Evolutionary conservation across 257 asterid species (phyloP), one percentile per base, ranked within the genome.

Genomic region (Lavandula angustifolia): DNA sequence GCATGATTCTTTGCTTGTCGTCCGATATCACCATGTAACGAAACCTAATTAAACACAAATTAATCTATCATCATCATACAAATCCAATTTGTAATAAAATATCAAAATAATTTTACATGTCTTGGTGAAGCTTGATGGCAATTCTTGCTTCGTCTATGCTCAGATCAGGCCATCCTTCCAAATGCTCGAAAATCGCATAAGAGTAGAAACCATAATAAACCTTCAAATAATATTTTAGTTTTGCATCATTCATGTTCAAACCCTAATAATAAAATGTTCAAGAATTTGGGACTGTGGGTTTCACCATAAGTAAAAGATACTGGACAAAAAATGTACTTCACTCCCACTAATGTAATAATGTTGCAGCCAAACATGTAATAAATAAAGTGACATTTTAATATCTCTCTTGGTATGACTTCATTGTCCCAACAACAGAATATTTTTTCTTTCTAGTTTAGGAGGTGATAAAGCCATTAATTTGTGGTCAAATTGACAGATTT

Each of bases 121-220:
- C 73, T 17, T 73, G 60, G 38, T 63, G 64, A 80, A 91, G 96
- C 77, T 91, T 91, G 80, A 88, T 79, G 3, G 87, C 91, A 0
- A 85, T 76, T 46, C 98, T 79, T 47, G 86, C 85, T 74, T 88
- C 91, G 13, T 68, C 78, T 34, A 79, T 59, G 74, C 75, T 68
- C 7, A 88, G 18, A 64, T 75, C 94, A 17, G 95, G 95, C 96
- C 96, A 88, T 50, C 92, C 96, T 52, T 81, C 73, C 68, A 74
- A 61, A 22, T 82, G 95, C 68, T 86, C 98, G 27, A 84, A 78
- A 42, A 84, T 83, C 12, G 82, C 80, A 42, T 91, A 91, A 3
- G 88, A 68, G 69, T 91, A 88, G 72, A 91, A 84, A 9, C 98
- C 98, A 13, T 43, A 41, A 86, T 71, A 62, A 27, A 88, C 72